Evolutionary conservation across 352 stramenopile genomes (phyloP).

Genomic region (Blastocystis sp.): DNA sequence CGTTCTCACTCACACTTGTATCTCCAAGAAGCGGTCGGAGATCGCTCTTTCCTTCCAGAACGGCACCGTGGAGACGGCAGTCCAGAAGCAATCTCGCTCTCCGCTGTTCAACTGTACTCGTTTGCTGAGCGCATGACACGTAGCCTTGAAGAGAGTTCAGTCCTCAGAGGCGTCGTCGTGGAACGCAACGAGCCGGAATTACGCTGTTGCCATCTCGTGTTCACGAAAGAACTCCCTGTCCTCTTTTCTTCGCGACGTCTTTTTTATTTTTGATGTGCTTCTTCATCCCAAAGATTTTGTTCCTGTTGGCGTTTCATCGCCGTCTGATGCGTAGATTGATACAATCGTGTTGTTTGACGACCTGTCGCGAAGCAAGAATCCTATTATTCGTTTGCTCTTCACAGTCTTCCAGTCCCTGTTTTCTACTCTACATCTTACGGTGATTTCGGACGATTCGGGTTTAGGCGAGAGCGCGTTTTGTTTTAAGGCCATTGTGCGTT

Average conservation of each 20-base stretch:
- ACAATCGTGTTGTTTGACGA: background rate
- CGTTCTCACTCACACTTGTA: background rate
- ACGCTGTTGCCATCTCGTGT: background rate
- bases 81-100: background rate
- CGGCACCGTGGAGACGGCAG: background rate
- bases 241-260: background rate
- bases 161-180: too few relatives aligned
- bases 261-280: background rate
- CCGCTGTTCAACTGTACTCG: background rate
- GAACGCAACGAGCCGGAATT: background rate
- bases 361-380: too few relatives aligned
- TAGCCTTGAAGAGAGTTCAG: background rate
- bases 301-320: background rate
- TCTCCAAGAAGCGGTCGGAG: background rate
- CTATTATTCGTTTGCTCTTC: background rate
- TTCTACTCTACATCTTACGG: background rate
- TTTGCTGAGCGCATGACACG: background rate
- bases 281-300: background rate
- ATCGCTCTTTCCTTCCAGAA: background rate
- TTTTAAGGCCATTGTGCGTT: background rate
- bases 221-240: background rate
- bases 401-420: background rate
- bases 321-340: background rate
- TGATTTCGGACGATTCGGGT: background rate
- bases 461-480: background rate